phyloP scores from a whole-genome alignment of 2,329 filamentous ascomycete species.

The Neonectria neomacrospora region DNA sequence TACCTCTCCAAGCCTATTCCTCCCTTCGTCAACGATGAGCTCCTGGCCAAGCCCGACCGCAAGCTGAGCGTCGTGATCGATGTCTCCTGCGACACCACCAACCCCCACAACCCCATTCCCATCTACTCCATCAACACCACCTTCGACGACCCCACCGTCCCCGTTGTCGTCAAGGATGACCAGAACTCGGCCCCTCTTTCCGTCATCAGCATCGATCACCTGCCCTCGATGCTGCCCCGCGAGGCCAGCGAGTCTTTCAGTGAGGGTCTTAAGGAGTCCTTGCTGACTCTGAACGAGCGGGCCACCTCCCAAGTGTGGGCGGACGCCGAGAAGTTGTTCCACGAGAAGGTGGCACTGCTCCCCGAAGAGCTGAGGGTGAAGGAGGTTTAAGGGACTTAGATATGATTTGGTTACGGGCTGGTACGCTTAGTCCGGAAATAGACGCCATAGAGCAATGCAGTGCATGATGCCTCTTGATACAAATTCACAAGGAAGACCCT shows the following conservation, averaged over 20 bases:
- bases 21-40: slow-evolving; percentile 80
- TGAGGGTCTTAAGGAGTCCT: slow-evolving; percentile 78
- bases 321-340: slow-evolving; percentile 84
- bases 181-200: slow-evolving; percentile 67
- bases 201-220: slow-evolving; percentile 89
- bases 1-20: slow-evolving; percentile 80
- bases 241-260: slow-evolving; percentile 91
- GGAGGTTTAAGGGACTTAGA: slow-evolving; percentile 31
- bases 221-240: slow-evolving; percentile 83
- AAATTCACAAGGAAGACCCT: background rate
- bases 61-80: slow-evolving; percentile 85
- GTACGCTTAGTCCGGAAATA: slow-evolving; percentile 7
- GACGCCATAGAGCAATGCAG: background rate
- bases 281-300: slow-evolving; percentile 82
- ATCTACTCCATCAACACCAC: slow-evolving; percentile 88
- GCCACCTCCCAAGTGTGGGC: slow-evolving; percentile 81
- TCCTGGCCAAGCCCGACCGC: slow-evolving; percentile 71
- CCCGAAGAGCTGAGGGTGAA: slow-evolving; percentile 40
- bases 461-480: background rate
- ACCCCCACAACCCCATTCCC: slow-evolving; percentile 76
- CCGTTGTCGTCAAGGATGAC: slow-evolving; percentile 70
- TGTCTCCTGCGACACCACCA: slow-evolving; percentile 79
- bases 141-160: slow-evolving; percentile 87
- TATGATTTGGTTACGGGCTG: slow-evolving; percentile 13
- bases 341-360: slow-evolving; percentile 74